phyloP scores from a whole-genome alignment of 1,284 basidiomycete species.

The Lignosus rhinocerotis region DNA sequence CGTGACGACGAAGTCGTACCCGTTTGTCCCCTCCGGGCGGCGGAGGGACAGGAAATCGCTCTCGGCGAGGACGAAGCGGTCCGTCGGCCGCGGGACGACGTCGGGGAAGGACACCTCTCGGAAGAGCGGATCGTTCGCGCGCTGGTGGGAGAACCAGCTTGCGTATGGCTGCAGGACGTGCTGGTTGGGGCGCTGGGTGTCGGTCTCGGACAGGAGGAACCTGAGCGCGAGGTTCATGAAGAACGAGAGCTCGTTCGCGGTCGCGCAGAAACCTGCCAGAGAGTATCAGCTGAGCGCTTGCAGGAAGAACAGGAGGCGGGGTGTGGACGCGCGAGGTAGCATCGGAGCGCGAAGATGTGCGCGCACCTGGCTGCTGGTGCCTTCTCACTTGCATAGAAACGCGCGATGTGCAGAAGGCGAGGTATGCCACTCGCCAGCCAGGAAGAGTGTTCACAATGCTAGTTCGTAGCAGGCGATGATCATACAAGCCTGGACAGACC shows the following conservation, averaged over 20 bases:
- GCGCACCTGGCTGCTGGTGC: no score
- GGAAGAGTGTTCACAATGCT: no score
- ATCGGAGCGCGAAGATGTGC: no score
- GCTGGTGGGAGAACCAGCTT: conserved; percentile 71
- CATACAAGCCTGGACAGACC: neutral
- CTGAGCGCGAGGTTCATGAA: conserved; percentile 65
- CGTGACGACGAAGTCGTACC: conserved; percentile 62
- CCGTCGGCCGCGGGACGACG: conserved; percentile 48
- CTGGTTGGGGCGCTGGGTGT: conserved; percentile 42
- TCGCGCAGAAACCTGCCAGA: conserved; percentile 50
- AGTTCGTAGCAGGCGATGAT: no score
- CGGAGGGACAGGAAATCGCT: conserved; percentile 52
- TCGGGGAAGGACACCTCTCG: conserved; percentile 59
- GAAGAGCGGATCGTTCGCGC: conserved; percentile 49
- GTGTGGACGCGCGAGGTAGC: no score
- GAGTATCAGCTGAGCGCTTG: neutral
- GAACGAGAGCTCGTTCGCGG: conserved; percentile 60
- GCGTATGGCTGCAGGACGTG: conserved; percentile 59
- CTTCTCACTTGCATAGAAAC: no score
- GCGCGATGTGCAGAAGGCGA: neutral
- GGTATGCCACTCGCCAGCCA: no score
- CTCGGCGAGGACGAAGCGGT: conserved; percentile 44
- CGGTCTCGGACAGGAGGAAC: conserved; percentile 50
- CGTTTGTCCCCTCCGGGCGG: conserved; percentile 10
- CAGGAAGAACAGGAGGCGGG: neutral